Evolutionary conservation across 805 yeast species (phyloP).

Genomic region (Yarrowia deformans): DNA sequence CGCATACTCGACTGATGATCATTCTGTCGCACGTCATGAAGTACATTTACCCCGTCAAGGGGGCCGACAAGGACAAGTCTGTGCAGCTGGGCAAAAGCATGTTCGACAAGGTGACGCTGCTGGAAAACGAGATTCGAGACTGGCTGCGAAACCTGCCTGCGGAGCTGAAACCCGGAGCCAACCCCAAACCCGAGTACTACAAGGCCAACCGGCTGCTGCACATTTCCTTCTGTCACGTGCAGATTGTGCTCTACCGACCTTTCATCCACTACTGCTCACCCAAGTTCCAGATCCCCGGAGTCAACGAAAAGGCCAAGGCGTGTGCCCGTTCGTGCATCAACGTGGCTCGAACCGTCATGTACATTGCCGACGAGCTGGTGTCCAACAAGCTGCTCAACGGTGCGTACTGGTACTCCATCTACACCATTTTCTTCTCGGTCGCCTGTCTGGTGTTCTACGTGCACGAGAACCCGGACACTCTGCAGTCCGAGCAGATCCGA

Average conservation of each 20-base stretch:
- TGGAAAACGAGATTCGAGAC: constrained; percentile 70
- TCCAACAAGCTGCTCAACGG: constrained; percentile 74
- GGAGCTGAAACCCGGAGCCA: constrained; percentile 73
- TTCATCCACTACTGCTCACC: constrained; percentile 83
- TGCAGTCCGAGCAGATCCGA: constrained; percentile 55
- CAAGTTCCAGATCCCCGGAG: constrained; percentile 50
- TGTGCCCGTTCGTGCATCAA: constrained; percentile 84
- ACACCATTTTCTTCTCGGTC: constrained; percentile 86
- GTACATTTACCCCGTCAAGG: constrained; percentile 76
- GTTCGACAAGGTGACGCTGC: constrained; percentile 57
- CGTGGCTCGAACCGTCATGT: constrained; percentile 82
- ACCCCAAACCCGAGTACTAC: constrained; percentile 69
- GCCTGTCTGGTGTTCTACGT: constrained; percentile 85
- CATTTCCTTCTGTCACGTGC: constrained; percentile 61
- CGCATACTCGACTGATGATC: constrained; percentile 77
- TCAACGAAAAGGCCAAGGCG: constrained; percentile 67
- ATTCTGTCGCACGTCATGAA: constrained; percentile 75
- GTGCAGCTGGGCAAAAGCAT: constrained; percentile 41
- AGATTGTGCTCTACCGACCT: constrained; percentile 83
- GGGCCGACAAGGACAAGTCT: constrained; percentile 46
- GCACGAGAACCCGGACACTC: constrained; percentile 56
- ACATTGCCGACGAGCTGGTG: constrained; percentile 80
- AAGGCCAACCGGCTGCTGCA: constrained; percentile 74
- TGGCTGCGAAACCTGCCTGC: constrained; percentile 78
- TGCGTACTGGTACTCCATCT: constrained; percentile 90